Evolutionary conservation across 495 filamentous ascomycete species (phyloP), one percentile per base, ranked within the genome.

Genomic region (Penicillium alfredii): DNA sequence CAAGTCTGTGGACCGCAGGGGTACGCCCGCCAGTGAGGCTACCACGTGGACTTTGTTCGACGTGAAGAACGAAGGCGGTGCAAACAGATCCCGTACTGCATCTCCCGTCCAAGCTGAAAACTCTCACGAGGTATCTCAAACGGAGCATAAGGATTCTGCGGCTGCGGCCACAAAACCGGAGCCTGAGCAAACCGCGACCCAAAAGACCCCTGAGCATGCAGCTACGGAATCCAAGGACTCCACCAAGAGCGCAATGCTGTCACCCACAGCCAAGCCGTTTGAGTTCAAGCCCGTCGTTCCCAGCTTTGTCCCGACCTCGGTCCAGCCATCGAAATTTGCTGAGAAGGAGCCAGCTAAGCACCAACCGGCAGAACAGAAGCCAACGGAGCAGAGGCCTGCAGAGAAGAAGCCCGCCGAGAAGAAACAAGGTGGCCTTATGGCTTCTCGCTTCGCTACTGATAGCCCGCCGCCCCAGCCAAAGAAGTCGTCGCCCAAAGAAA

Each of bases 261-360:
- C 82, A 22, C 77, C 84, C 19, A 70, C 75, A 1, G 82, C 83
- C 2, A 77, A 72, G 51, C 68, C 80, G 4, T 88, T 88, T 49
- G 72, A 73, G 61, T 68, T 82, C 71, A 63, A 73, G 61, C 49
- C 72, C 37, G 48, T 65, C 64, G 49, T 70, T 35, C 51, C 59
- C 18, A 55, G 64, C n/a, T 61, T 75, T 19, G 66, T 69, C 6
- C 63, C 72, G 11, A 45, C 62, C 18, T 48, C 56, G 6, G 61
- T 67, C 22, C 58, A 75, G 33, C 51, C 62, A 25, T 60, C 63
- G 18, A 60, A 52, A 25, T 63, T 65, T 45, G 58, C 56, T 18
- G 44, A 55, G 10, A 37, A 42, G 26, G 28, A 44, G 18, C 12
- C 37, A 9, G 17, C 28, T 10, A 36, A 47, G 29, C 6, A 38